Evolutionary conservation across 148 eudicot species (phyloP), one percentile per base, ranked within the genome.

Genomic region (Hydrangea macrophylla): DNA sequence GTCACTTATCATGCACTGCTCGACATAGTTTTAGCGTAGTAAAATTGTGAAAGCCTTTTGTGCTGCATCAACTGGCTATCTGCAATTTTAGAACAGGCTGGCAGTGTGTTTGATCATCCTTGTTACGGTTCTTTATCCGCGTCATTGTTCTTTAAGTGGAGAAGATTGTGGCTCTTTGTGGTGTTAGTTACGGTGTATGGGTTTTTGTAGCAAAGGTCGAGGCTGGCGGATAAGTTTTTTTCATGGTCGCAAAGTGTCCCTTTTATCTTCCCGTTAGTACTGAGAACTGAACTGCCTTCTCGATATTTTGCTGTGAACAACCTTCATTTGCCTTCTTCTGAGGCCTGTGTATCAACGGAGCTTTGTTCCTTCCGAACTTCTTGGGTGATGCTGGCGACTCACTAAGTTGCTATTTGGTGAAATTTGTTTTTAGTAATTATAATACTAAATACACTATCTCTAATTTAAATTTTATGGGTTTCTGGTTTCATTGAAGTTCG

Each of bases 31-130:
- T 48, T 48, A 17, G n/a, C 17, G 0, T 18, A 15, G 17, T 17
- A 48, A 48, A 48, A 17, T 18, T 48, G 53, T 48, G 53, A 48
- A 17, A 18, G 15, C 53, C 23, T 48, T 48, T 48, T 48, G 7
- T 48, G 53, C 53, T 48, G 53, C 53, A 48, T 48, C 53, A 48
- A 48, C 53, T 15, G n/a, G 53, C 53, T 15, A 48, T 48, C 23
- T 48, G 53, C 53, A 48, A 48, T 17, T 48, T 48, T 48, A 11
- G 7, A 22, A 48, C 53, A 5, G 53, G 53, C 6, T 15, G 6
- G 53, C 53, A 48, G n/a, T 22, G 22, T 48, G 53, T 15, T 48
- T 48, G 53, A 8, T 48, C 22, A 48, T 48, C 53, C 53, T 48
- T 48, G 53, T n/a, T n/a, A 18, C n/a, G n/a, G 23, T 42, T 42